Conservation (phyloP, 1,139 yeast genomes). For the Blastobotrys aristatus region DNA sequence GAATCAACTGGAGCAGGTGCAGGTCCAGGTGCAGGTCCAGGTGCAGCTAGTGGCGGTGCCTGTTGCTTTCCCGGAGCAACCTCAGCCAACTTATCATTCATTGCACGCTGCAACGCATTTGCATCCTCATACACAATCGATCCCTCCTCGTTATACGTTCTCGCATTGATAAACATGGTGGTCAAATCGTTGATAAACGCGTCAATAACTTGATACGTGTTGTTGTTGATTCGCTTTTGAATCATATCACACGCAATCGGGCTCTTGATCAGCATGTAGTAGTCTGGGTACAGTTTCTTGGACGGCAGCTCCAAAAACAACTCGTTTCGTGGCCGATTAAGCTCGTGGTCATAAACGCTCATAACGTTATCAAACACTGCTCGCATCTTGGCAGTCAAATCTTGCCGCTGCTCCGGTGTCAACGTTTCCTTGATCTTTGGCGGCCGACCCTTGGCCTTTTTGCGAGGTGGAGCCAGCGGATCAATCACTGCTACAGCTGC, state of each 20-base stretch:
- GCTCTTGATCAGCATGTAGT: constrained; percentile 68
- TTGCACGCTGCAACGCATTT: constrained; percentile 47
- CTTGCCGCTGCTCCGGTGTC: constrained; percentile 33
- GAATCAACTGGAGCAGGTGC: too few species aligned
- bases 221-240: constrained; percentile 40
- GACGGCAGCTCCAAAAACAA: constrained; percentile 68
- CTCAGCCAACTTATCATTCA: constrained; percentile 17
- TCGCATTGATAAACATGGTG: constrained; percentile 77
- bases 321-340: constrained; percentile 40
- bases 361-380: constrained; percentile 24
- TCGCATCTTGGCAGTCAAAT: constrained; percentile 24
- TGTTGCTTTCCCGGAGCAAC: not conserved
- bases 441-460: constrained; percentile 36
- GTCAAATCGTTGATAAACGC: constrained; percentile 70
- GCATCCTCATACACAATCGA: constrained; percentile 81
- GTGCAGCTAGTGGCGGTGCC: not conserved
- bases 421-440: constrained; percentile 40
- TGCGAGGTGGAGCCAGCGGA: constrained; percentile 23
- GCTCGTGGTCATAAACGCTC: constrained; percentile 28
- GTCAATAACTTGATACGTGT: constrained; percentile 48
- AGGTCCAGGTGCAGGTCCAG: not conserved
- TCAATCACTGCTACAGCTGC: constrained; percentile 10
- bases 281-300: constrained; percentile 74
- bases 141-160: constrained; percentile 85
- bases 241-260: constrained; percentile 73